Evolutionary conservation across 2,329 filamentous ascomycete species (phyloP), one percentile per base, ranked within the genome.

Genomic region (Boeremia exigua): DNA sequence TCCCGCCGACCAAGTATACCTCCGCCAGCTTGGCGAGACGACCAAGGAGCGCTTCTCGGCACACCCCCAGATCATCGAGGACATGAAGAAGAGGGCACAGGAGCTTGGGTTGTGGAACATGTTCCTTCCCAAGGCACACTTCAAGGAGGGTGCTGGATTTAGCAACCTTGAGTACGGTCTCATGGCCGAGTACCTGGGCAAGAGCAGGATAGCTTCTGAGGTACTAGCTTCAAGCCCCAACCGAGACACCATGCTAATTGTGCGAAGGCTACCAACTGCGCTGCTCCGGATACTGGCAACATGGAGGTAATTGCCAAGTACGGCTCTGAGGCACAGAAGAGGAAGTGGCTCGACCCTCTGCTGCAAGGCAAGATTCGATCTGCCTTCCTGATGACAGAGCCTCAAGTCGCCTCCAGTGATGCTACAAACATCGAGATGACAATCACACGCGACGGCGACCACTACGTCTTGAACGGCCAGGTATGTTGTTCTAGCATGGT

Each of bases 291-390:
- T 76, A 96, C 93, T 4, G 92, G 92, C 45, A 96, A 96, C 78
- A 96, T 96, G 92, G 92, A 96, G 75, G 92, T 96, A 19, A 75
- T 96, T 65, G 92, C 92, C 71, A 95, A 94, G 80, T 96, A 96
- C 74, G 92, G 91, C 63, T 93, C 87, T 66, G 90, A 90, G 10
- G 86, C 84, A 44, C 92, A 96, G 79, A 96, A 96, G 84, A 83
- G 85, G 66, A 75, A 89, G 74, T 96, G 92, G 92, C 81, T 96
- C 50, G 84, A 82, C 66, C 92, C 92, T 5, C 80, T 96, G 67
- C 84, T 96, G 77, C 86, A 92, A 6, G 92, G 92, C 63, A 82
- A 91, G 80, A 96, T 96, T 65, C 86, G 92, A 44, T 95, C 90
- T 30, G 93, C 92, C 2, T 96, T 96, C 78, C 80, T 96, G 65